Percentiles rank a stretch among this genome's conserved stretches.
These are phyloP conservation scores for Adansonia madagascariensis DNA, from an alignment of 441 rosid species.

Conservation along the genomic window DNA sequence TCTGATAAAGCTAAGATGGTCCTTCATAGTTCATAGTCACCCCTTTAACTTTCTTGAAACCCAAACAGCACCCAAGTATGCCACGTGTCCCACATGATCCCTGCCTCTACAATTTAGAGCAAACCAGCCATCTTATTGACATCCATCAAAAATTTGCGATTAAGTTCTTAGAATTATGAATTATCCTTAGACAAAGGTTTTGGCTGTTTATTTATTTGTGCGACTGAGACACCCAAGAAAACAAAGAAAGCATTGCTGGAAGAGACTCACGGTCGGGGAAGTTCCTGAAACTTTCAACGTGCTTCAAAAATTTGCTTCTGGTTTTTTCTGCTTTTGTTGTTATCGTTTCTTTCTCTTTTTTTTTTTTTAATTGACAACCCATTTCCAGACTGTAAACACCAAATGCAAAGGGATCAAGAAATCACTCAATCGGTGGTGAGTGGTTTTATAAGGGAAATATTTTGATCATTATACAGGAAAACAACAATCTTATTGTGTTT, in stretches of 20 bases:
- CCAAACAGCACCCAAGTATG: neutral
- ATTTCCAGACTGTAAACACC: slow-evolving; percentile 29
- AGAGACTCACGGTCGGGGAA: neutral
- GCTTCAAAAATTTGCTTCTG: slow-evolving; percentile 12
- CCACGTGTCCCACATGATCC: neutral
- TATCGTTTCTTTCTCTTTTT: neutral
- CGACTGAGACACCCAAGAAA: slow-evolving; percentile 37
- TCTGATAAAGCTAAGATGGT: neutral
- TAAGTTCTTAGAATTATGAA: neutral
- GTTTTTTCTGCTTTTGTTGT: slow-evolving; percentile 1
- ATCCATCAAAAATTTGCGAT: neutral
- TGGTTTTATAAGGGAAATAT: neutral
- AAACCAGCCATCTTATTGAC: neutral
- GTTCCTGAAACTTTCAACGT: slow-evolving; percentile 35
- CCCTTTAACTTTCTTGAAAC: neutral
- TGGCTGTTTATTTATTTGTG: slow-evolving; percentile 12
- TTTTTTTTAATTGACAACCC: slow-evolving; percentile 32
- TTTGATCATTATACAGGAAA: slow-evolving; percentile 2
- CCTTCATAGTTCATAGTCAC: neutral
- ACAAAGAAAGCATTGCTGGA: slow-evolving; percentile 25
- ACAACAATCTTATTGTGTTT: neutral
- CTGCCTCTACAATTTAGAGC: neutral
- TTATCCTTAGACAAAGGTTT: slow-evolving; percentile 9
- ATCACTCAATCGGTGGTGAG: slow-evolving; percentile 1
- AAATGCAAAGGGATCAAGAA: neutral